Percentiles rank a stretch among this genome's conserved stretches.
Evolutionary conservation across 129 eudicot species (phyloP).

Genomic region (Helianthus tuberosus): DNA sequence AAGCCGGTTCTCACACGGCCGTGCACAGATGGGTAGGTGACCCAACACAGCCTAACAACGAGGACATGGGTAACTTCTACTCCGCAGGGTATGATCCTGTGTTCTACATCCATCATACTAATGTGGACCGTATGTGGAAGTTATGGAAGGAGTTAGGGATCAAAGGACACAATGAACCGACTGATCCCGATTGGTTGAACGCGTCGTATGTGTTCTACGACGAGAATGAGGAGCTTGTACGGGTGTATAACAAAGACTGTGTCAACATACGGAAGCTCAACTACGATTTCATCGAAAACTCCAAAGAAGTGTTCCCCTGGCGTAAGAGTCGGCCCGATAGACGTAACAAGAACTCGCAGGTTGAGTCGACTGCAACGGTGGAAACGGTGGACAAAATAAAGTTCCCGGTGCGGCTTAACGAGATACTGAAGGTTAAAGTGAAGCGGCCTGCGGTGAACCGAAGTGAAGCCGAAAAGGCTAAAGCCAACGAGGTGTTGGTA

Average conservation of each 20-base stretch:
- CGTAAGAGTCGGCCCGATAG: conserved; percentile 26
- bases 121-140: conserved; percentile 47
- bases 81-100: conserved; percentile 47
- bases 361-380: neutral
- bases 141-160: conserved; percentile 32
- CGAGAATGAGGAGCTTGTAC: conserved; percentile 47
- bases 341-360: neutral
- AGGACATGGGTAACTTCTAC: conserved; percentile 56
- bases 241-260: conserved; percentile 43
- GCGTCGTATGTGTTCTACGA: conserved; percentile 52
- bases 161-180: conserved; percentile 24
- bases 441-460: conserved; percentile 38
- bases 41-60: conserved; percentile 8
- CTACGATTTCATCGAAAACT: neutral
- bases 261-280: conserved; percentile 28
- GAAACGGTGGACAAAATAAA: neutral
- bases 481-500: conserved; percentile 43
- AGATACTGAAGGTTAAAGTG: conserved; percentile 34
- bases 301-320: conserved; percentile 37
- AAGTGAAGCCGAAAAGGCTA: conserved; percentile 41
- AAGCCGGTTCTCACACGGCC: conserved; percentile 27
- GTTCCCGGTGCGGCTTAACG: conserved; percentile 42
- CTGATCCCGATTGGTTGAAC: conserved; percentile 42
- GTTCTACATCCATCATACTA: conserved; percentile 46
- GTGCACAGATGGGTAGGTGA: conserved; percentile 43